A percentile compares a stretch with the other conserved stretches of the same genome.
Evolutionary conservation across 2,329 filamentous ascomycete genomes (phyloP).

Genomic region (Diaporthe capsici): DNA sequence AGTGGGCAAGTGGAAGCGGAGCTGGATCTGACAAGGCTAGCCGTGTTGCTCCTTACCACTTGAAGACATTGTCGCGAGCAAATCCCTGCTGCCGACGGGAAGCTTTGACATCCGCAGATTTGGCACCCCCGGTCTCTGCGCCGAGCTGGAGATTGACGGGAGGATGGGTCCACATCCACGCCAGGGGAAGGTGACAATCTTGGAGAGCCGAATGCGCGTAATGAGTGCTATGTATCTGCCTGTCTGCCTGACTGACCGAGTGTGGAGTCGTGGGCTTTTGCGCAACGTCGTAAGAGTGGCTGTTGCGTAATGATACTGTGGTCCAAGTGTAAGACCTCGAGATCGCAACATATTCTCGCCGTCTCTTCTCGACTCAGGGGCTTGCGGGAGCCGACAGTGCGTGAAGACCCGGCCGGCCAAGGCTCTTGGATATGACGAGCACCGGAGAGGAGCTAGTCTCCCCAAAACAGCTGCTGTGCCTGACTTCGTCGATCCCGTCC

Average conservation of each 20-base stretch:
- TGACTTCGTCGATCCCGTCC: constrained; percentile 10
- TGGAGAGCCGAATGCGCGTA: constrained; percentile 13
- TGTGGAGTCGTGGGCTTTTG: constrained; percentile 27
- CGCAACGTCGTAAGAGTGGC: constrained; percentile 3
- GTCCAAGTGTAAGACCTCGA: constrained; percentile 20
- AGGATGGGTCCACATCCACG: constrained; percentile 23
- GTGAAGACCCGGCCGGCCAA: neutral
- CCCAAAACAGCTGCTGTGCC: constrained; percentile 1
- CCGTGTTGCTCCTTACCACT: constrained; percentile 26
- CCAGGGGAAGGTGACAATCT: constrained; percentile 16
- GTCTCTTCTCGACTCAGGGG: constrained; percentile 22
- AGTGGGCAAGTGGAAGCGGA: constrained; percentile 27
- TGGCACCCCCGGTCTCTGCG: constrained; percentile 26
- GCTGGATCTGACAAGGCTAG: constrained; percentile 34
- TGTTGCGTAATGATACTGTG: neutral
- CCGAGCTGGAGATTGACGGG: constrained; percentile 30
- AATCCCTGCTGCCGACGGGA: constrained; percentile 32
- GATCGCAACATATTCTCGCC: neutral
- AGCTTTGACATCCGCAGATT: constrained; percentile 29
- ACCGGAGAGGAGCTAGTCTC: neutral
- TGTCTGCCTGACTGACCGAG: constrained; percentile 34
- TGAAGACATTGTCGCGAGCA: constrained; percentile 33
- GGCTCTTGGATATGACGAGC: neutral
- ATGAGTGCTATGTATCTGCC: constrained; percentile 30
- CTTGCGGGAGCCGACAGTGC: constrained; percentile 16